Percentiles rank a stretch among this genome's conserved stretches.
phyloP scores from a whole-genome alignment of 2,329 filamentous ascomycete genomes.

The Zalaria obscura region DNA sequence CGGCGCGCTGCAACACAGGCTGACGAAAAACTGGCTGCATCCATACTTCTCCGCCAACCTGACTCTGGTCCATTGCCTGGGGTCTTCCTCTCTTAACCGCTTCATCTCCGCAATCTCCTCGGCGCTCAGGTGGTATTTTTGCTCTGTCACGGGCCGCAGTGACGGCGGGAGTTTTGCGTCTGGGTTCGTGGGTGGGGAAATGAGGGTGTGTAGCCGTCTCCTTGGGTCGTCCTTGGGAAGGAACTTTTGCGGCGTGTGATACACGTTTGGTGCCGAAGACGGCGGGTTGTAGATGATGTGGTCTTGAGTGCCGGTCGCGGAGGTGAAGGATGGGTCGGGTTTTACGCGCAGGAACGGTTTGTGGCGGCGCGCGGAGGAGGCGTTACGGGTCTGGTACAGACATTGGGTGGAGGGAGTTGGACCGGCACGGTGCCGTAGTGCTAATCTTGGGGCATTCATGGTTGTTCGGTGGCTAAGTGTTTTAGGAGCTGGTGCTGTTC shows the following conservation, averaged over 20 bases:
- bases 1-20: conserved; percentile 42
- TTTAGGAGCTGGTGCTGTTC: too few species aligned
- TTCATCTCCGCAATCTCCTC: conserved; percentile 47
- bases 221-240: conserved; percentile 45
- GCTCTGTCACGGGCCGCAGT: conserved; percentile 36
- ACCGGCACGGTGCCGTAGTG: too few species aligned
- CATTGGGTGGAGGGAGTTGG: neutral
- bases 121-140: conserved; percentile 46
- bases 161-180: conserved; percentile 24
- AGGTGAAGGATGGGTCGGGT: conserved; percentile 27
- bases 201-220: conserved; percentile 26
- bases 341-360: conserved; percentile 31
- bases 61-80: conserved; percentile 43
- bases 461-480: neutral
- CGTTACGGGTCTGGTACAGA: conserved; percentile 21
- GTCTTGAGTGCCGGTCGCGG: conserved; percentile 20
- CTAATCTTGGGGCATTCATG: conserved; percentile 1
- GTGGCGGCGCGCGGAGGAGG: conserved; percentile 31
- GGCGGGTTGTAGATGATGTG: conserved; percentile 55
- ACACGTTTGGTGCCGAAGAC: conserved; percentile 46
- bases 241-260: conserved; percentile 52
- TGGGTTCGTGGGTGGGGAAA: conserved; percentile 11
- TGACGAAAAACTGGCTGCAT: conserved; percentile 48
- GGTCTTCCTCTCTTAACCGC: conserved; percentile 38
- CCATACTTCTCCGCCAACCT: conserved; percentile 48